These are phyloP conservation scores for Falciphora oryzae DNA, from an alignment of 2,329 filamentous ascomycete genomes.

Conservation along the genomic window DNA sequence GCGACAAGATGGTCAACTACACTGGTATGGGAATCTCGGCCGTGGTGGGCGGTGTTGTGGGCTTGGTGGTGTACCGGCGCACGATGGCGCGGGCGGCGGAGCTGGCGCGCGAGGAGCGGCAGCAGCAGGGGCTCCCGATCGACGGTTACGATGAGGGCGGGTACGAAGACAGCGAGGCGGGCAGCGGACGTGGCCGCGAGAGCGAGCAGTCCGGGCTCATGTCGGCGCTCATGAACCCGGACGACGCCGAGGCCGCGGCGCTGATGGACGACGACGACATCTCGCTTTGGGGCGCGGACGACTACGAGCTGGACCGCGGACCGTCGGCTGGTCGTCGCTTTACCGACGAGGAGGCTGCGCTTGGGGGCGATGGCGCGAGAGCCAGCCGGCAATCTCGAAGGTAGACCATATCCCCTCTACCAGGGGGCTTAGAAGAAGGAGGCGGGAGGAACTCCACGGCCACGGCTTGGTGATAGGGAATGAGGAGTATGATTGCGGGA, in stretches of 20 bases:
- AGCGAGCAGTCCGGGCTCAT: conserved; percentile 19
- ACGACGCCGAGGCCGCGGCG: conserved; percentile 45
- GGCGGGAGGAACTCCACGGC: too few species aligned
- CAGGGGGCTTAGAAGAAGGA: not conserved
- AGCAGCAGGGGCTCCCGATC: not conserved
- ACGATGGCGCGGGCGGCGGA: conserved; percentile 59
- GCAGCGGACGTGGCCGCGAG: conserved; percentile 17
- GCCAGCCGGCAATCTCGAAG: not conserved
- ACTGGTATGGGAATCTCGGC: conserved; percentile 69
- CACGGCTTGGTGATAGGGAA: not conserved
- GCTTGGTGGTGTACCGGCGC: conserved; percentile 75
- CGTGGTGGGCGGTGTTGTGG: conserved; percentile 66
- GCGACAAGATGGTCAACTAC: conserved; percentile 79
- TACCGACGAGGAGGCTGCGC: conserved; percentile 2
- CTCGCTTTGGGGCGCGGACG: conserved; percentile 47
- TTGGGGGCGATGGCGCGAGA: conserved; percentile 1
- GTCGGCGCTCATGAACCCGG: conserved; percentile 23
- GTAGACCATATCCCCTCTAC: not conserved
- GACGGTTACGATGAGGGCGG: not conserved
- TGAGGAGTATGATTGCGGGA: not conserved
- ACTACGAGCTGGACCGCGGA: conserved; percentile 20
- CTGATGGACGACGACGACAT: conserved; percentile 56
- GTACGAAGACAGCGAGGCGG: conserved; percentile 27
- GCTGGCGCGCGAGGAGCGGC: conserved; percentile 40
- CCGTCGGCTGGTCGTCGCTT: not conserved